These are phyloP conservation scores for Teratosphaeria gauchensis DNA, from an alignment of 2,329 filamentous ascomycete species.

Conservation along the genomic window DNA sequence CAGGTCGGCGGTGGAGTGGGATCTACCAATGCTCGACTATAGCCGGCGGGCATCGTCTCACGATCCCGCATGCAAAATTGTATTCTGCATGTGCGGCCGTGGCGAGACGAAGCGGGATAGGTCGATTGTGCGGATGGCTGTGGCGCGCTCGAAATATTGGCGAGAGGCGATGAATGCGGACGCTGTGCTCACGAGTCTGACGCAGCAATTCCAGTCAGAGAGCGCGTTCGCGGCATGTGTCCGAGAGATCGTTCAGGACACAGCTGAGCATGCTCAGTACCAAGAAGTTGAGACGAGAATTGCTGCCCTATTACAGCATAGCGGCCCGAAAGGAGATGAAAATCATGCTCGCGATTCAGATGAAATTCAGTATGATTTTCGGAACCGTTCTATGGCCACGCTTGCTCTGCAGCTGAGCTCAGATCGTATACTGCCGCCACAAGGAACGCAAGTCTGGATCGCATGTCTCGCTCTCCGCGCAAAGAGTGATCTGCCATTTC, in stretches of 20 bases:
- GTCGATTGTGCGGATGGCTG: neutral
- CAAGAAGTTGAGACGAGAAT: neutral
- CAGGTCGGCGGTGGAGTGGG: neutral
- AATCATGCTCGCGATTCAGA: neutral
- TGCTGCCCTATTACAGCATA: neutral
- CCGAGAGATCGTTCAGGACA: neutral
- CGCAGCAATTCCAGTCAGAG: neutral
- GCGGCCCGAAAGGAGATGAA: neutral
- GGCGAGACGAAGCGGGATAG: neutral
- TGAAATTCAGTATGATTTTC: neutral
- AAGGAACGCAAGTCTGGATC: neutral
- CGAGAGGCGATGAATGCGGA: neutral
- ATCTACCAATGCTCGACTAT: neutral
- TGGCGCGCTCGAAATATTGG: neutral
- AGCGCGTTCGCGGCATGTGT: neutral
- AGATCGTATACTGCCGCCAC: neutral
- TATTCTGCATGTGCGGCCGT: neutral
- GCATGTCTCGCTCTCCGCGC: neutral
- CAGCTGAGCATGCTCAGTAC: neutral
- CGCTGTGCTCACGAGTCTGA: neutral
- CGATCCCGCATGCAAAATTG: neutral
- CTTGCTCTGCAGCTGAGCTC: neutral
- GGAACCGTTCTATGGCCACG: neutral
- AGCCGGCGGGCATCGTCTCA: neutral
- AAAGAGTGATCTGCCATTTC: neutral